Evolutionary conservation across 2,329 filamentous ascomycete genomes (phyloP), one percentile per base, ranked within the genome.

Genomic region (Pseudohalonectria lignicola): DNA sequence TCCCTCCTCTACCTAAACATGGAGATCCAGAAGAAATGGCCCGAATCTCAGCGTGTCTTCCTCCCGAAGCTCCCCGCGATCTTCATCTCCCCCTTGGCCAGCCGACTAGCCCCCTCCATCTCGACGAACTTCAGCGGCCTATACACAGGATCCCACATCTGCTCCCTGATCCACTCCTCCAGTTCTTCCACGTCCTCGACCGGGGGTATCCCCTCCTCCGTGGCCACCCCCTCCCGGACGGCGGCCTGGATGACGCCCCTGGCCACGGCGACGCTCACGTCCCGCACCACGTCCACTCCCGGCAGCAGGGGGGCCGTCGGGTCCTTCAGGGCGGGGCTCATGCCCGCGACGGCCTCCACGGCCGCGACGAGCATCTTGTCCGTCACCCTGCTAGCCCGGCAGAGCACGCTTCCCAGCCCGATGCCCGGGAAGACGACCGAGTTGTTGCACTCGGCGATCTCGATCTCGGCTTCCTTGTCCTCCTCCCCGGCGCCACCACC

Each of bases 371-470:
- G 75, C 76, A 94, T 88, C 44, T 75, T 73, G 43, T 88, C 79
- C 0, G 81, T 82, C 20, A 94, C 60, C 1, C 78, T 66, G 11
- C 63, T 68, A 3, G 81, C 69, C 12, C 84, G 76, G 19, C 70
- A 79, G 1, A 94, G 71, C 0, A 94, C 74, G 7, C 74, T 74
- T 10, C 86, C 87, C 1, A 94, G 76, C 0, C 86, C 86, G 41
- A 94, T 90, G 0, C 86, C 86, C 0, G 86, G 86, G 56, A 93
- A 94, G 13, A 82, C 82, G 25, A 84, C 83, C 1, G 78, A 82
- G 60, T 94, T 94, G 62, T 94, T 94, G 62, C 87, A 94, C 57
- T 94, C 86, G 18, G 85, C 85, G 51, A 71, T 53, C 20, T 67
- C 59, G 41, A 71, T 62, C 43, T 58, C 55, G 2, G 67, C 42